A percentile compares a stretch with the other conserved stretches of the same genome.
Conservation (phyloP, 2,329 filamentous ascomycete species). For the Bipolaris bicolor region DNA sequence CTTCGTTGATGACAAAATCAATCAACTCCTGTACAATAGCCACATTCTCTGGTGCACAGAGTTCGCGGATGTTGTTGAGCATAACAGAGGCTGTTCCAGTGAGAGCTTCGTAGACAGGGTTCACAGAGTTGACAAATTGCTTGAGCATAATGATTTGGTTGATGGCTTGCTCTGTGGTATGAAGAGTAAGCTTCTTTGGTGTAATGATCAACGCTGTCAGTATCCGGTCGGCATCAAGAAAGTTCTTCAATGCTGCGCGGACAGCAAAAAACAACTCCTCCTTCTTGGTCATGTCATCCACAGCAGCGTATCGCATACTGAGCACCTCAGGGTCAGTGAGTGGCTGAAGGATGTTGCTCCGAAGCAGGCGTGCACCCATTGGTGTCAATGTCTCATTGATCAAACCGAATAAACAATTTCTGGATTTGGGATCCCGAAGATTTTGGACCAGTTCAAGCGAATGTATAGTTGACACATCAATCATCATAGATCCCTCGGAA, state of each 20-base stretch:
- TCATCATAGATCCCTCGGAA: slow-evolving; percentile 93
- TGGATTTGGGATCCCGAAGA: slow-evolving; percentile 75
- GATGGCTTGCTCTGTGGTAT: slow-evolving; percentile 77
- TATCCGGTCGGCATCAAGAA: slow-evolving; percentile 79
- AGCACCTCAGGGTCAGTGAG: slow-evolving; percentile 75
- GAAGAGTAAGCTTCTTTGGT: slow-evolving; percentile 68
- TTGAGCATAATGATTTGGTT: slow-evolving; percentile 89
- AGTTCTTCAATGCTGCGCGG: slow-evolving; percentile 74
- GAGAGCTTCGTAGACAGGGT: slow-evolving; percentile 71
- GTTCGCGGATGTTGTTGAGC: slow-evolving; percentile 69
- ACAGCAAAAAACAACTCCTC: slow-evolving; percentile 85
- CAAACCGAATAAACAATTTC: slow-evolving; percentile 81
- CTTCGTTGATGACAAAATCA: slow-evolving; percentile 73
- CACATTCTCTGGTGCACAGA: slow-evolving; percentile 70
- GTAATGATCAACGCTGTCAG: slow-evolving; percentile 82
- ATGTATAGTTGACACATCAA: slow-evolving; percentile 85
- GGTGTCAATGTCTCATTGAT: slow-evolving; percentile 85
- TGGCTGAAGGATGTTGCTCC: slow-evolving; percentile 87
- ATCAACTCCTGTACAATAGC: slow-evolving; percentile 69
- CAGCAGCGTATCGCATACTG: slow-evolving; percentile 74
- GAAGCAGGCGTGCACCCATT: slow-evolving; percentile 84
- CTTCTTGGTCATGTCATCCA: slow-evolving; percentile 80
- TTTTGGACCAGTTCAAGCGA: slow-evolving; percentile 93
- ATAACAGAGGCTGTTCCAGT: slow-evolving; percentile 67
- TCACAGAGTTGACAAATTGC: slow-evolving; percentile 73